Conservation (phyloP, 2,329 filamentous ascomycete genomes). For the Pseudogymnoascus sp. region DNA sequence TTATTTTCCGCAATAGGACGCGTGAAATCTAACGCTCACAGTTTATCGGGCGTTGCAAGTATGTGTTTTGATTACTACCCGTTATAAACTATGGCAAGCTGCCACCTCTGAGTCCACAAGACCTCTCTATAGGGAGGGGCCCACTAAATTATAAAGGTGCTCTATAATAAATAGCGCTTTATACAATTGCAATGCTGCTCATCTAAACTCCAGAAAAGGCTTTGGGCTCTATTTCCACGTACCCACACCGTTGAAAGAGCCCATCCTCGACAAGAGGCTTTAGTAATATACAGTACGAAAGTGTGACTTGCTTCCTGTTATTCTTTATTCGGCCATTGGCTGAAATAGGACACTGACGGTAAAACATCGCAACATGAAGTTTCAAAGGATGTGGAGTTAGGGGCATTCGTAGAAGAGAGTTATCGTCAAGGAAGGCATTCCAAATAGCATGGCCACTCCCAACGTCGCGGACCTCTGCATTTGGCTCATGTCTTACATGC, state of each 20-base stretch:
- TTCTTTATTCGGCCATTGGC: neutral
- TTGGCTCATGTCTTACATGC: neutral
- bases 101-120: neutral
- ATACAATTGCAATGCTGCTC: neutral
- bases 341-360: neutral
- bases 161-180: neutral
- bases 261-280: neutral
- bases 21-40: no score
- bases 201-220: neutral
- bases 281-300: neutral
- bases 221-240: neutral
- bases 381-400: neutral
- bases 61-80: neutral
- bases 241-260: neutral
- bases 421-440: neutral
- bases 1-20: no score
- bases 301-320: neutral
- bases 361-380: neutral
- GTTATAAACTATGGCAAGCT: neutral
- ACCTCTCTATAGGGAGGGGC: neutral
- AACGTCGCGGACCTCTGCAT: neutral
- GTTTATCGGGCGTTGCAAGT: no score
- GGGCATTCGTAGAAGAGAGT: neutral
- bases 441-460: neutral
- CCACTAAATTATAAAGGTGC: neutral